Percentiles rank a stretch among this genome's conserved stretches.
Conservation (phyloP, 2,329 filamentous ascomycete genomes). For the Lasiodiplodia citricola region DNA sequence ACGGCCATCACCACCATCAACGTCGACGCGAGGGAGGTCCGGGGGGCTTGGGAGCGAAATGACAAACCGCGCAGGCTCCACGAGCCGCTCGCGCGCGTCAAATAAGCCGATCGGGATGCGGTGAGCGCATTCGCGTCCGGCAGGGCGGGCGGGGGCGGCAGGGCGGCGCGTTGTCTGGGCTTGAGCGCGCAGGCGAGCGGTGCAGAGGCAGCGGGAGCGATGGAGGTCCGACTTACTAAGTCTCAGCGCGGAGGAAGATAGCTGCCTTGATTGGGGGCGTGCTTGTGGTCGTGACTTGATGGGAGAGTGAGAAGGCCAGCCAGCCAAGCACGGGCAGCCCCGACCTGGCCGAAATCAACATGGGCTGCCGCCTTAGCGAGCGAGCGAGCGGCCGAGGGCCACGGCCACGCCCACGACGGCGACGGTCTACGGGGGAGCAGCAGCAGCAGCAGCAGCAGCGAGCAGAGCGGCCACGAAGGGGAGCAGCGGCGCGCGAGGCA, state of each 20-base stretch:
- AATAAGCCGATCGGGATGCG: slow-evolving; percentile 27
- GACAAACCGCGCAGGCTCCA: slow-evolving; percentile 22
- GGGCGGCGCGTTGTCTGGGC: slow-evolving; percentile 5
- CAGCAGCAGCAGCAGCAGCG: slow-evolving; percentile 4
- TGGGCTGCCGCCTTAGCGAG: slow-evolving; percentile 5
- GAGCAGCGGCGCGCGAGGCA: slow-evolving; percentile 22
- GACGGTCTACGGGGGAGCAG: not conserved
- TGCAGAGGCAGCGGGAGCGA: slow-evolving; percentile 12
- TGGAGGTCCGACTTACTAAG: slow-evolving; percentile 25
- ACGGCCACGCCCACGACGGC: slow-evolving; percentile 4
- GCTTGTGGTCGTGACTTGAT: slow-evolving; percentile 22
- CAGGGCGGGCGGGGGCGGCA: slow-evolving; percentile 17
- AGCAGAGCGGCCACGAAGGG: not conserved
- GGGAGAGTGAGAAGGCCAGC: slow-evolving; percentile 22
- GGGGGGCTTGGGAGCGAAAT: slow-evolving; percentile 16
- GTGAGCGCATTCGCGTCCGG: slow-evolving; percentile 25
- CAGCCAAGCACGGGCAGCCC: slow-evolving; percentile 3
- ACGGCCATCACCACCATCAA: slow-evolving; percentile 25
- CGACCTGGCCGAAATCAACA: not conserved
- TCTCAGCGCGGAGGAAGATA: slow-evolving; percentile 27
- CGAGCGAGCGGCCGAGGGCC: slow-evolving; percentile 20
- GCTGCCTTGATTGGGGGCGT: slow-evolving; percentile 22
- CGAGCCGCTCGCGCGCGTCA: slow-evolving; percentile 25
- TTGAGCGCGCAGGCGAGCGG: slow-evolving; percentile 9
- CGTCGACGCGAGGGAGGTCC: slow-evolving; percentile 14